phyloP scores from a whole-genome alignment of 2,329 filamentous ascomycete species.

The Botrytis tulipae region DNA sequence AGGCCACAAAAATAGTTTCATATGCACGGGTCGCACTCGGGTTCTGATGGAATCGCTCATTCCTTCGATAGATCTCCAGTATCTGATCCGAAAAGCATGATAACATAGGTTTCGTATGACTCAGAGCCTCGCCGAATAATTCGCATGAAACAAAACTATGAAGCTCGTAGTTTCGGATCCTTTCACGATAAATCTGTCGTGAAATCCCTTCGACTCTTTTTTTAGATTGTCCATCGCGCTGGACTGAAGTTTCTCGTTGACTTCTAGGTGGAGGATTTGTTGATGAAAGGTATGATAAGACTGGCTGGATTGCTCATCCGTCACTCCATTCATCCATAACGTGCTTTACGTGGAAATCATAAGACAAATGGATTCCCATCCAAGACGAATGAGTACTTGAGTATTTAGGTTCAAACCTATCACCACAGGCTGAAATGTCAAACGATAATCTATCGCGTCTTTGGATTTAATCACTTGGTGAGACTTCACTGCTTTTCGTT shows the following conservation, averaged over 20 bases:
- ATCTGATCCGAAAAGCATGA: neutral
- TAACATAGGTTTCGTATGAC: neutral
- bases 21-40: neutral
- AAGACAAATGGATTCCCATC: neutral
- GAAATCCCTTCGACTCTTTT: neutral
- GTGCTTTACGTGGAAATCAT: neutral
- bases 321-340: neutral
- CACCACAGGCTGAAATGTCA: neutral
- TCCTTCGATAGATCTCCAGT: neutral
- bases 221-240: neutral
- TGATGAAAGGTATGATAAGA: neutral
- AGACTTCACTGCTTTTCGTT: neutral
- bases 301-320: neutral
- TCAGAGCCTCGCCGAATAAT: neutral
- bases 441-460: neutral
- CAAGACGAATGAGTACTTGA: neutral
- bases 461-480: neutral
- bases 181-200: neutral
- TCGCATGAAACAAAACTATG: neutral
- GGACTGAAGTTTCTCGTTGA: neutral
- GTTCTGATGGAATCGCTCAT: neutral
- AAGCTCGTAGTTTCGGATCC: neutral
- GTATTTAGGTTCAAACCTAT: neutral
- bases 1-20: neutral
- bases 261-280: neutral